Evolutionary conservation across 2,329 filamentous ascomycete genomes (phyloP), one percentile per base, ranked within the genome.

Genomic region (Alternaria solani): DNA sequence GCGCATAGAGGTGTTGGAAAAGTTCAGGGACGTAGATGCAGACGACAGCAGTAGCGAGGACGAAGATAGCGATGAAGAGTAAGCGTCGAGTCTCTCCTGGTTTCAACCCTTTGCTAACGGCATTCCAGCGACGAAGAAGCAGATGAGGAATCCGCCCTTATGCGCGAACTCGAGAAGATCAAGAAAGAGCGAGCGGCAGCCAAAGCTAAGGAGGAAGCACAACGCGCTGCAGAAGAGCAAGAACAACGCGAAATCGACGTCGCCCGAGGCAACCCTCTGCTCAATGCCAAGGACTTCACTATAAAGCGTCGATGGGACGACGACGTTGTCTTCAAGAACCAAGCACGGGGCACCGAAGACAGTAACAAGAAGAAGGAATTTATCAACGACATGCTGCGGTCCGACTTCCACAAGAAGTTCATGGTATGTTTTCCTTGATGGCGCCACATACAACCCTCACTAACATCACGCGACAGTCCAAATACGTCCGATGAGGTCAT

Each of bases 251-350:
- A 97, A 79, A 86, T 89, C 66, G 92, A 97, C 72, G 96, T 98
- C 72, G 94, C 95, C 36, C 83, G 91, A 42, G 95, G 95, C 7
- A 99, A 99, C 77, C 95, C 95, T 39, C 81, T 99, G 52, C 86
- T 99, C 57, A 97, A 98, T 70, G 76, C 85, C 0, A 91, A 92
- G 77, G 93, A 97, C 70, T 98, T 96, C 77, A 93, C 90, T 59
- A 89, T 97, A 74, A 97, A 97, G 85, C 84, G 92, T 68, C 84
- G 94, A 70, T 99, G 95, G 95, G 95, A 99, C 71, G 95, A 99
- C 72, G 95, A 99, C 77, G 95, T 99, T 12, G 94, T 99, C 3
- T 99, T 99, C 82, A 98, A 97, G 84, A 99, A 99, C 79, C 95
- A 99, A 81, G 95, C 94, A 34, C 87, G 95, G 60, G 95, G 94